phyloP scores from a whole-genome alignment of 305 asterid species.

The Fraxinus angustifolia region DNA sequence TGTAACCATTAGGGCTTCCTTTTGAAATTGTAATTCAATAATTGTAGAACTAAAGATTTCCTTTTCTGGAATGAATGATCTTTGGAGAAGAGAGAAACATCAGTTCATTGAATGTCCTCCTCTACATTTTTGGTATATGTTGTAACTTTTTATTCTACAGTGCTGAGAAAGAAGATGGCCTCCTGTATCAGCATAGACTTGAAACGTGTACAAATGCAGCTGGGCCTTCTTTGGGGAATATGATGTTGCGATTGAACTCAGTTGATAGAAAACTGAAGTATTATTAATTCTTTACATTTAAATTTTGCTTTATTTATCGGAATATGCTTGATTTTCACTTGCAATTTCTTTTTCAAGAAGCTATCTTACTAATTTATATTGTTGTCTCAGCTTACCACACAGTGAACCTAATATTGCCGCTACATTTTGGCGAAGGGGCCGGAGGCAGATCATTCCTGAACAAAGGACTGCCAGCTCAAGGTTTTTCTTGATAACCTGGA shows the following conservation, averaged over 20 bases:
- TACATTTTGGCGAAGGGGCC: constrained; percentile 90
- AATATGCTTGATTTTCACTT: not conserved
- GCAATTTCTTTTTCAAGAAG: constrained; percentile 1
- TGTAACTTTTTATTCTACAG: constrained; percentile 39
- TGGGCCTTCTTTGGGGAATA: constrained; percentile 78
- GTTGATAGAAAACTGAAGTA: constrained; percentile 78
- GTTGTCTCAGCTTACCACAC: constrained; percentile 64
- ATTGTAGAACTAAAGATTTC: not conserved
- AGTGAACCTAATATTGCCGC: constrained; percentile 90
- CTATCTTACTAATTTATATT: constrained; percentile 24
- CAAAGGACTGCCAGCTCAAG: constrained; percentile 97
- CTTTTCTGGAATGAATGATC: not conserved
- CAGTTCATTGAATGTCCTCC: constrained; percentile 6
- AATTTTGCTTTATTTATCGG: not conserved
- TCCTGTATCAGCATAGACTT: constrained; percentile 64
- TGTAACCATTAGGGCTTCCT: constrained; percentile 3
- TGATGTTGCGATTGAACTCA: constrained; percentile 76
- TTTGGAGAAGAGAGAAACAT: constrained; percentile 9
- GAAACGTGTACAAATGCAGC: constrained; percentile 71
- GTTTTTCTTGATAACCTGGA: constrained; percentile 37
- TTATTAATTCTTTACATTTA: constrained; percentile 11
- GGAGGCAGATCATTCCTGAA: constrained; percentile 81
- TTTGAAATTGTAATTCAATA: not conserved
- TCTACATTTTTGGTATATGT: constrained; percentile 14
- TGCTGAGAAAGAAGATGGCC: constrained; percentile 78